phyloP scores from a whole-genome alignment of 2,329 filamentous ascomycete species.

The Sporothrix pallida region DNA sequence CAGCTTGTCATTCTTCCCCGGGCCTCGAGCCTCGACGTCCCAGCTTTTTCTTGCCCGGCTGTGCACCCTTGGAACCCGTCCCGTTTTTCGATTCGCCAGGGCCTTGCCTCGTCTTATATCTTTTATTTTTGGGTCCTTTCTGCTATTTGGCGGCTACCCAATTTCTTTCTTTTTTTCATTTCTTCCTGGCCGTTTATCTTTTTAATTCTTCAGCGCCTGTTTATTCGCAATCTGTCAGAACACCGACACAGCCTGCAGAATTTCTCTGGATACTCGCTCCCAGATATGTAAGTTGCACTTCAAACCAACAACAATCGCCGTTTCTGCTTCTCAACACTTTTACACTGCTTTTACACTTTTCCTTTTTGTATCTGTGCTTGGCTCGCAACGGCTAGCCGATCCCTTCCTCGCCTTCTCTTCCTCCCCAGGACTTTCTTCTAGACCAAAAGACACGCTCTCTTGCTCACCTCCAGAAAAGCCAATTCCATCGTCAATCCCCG shows the following conservation, averaged over 20 bases:
- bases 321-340: conserved; percentile 25
- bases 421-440: not conserved
- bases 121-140: conserved; percentile 20
- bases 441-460: not conserved
- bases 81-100: conserved; percentile 22
- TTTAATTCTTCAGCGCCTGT: not conserved
- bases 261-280: not conserved
- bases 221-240: not conserved
- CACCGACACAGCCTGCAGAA: not conserved
- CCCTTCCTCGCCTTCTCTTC: conserved; percentile 9
- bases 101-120: conserved; percentile 6
- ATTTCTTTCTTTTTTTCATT: not conserved
- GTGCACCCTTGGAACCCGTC: conserved; percentile 16
- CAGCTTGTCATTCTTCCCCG: conserved; percentile 10
- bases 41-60: conserved; percentile 9
- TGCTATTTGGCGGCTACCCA: not conserved
- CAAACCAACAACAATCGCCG: not conserved
- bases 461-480: not conserved
- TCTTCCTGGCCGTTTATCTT: not conserved
- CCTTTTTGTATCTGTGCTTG: conserved; percentile 14
- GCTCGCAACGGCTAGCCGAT: conserved; percentile 26
- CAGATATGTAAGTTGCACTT: not conserved
- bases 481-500: not conserved
- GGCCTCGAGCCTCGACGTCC: conserved; percentile 20
- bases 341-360: not conserved